Base-by-base conservation (phyloP, 441 rosid genomes). In the Syzygium syzygioides region DNA sequence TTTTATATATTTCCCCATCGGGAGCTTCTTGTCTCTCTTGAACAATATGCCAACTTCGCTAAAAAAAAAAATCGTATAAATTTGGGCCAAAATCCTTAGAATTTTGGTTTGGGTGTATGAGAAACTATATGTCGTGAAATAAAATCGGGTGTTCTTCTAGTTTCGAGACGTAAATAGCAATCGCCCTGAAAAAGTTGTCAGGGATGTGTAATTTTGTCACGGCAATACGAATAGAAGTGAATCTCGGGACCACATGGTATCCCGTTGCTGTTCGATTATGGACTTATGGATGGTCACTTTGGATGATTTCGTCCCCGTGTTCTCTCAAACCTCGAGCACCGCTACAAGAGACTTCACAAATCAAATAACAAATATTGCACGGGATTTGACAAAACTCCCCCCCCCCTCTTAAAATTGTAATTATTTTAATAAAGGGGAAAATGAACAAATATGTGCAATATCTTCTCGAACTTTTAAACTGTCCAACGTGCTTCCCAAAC, bases 281-380 rank as follows among this genome's bases (percentile, higher is more conserved):
- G 66, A 28, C 32, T 12, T 13, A 5, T 28, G 17, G 66, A 5
- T 28, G 17, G 66, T 28, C 28, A 28, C 66, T 60, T 60, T 28
- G 18, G 66, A 60, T 28, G 66, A 8, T n/a, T 60, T 28, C 6
- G 17, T 45, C 48, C 48, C 66, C 32, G 0, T 60, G 32, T 17
- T 28, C 1, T 3, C 66, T 60, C 17, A 2, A 28, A 60, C 6
- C 62, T 9, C 3, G 9, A 60, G 32, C 4, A 0, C 0, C 8
- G 0, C 28, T 28, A 2, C 14, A 13, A 5, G 18, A 60, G 30
- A 28, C 28, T 0, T 26, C 10, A 28, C 8, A 0, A 28, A 60
- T 28, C 18, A 1, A 26, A 13, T 60, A 30, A 60, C 28, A 60
- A 13, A 60, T 60, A 13, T 4, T 52, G 4, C 15, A 45, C 8